Evolutionary conservation across 2,329 filamentous ascomycete genomes (phyloP), one percentile per base, ranked within the genome.

Genomic region (Calonectria pseudoturangicola): DNA sequence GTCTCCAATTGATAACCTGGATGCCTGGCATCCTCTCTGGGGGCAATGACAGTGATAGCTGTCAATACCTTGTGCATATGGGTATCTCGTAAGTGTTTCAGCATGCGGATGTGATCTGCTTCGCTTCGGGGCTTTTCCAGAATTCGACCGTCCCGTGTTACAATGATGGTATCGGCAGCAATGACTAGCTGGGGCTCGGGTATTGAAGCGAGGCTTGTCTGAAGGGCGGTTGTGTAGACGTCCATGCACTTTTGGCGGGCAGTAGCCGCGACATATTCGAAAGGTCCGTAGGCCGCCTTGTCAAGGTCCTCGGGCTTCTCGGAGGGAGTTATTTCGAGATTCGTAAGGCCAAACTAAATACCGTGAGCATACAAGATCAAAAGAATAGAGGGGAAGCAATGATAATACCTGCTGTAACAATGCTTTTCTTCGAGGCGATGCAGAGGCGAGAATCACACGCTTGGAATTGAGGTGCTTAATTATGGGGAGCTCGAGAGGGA

Each of bases 251-350:
- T 99, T 78, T 93, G 91, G 27, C 91, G 91, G 4, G 96, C 96
- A 2, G 97, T 99, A 70, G 93, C 92, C 16, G 96, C 89, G 25
- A 98, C 97, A 86, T 99, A 99, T 86, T 98, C 95, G 83, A 94
- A 94, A 1, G 97, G 95, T 0, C 92, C 91, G 72, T 96, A 90
- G 2, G 85, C 83, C 9, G 86, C 83, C 84, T 98, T 98, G 79
- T 94, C 90, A 68, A 98, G 90, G 86, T 98, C 90, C 86, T 99
- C 97, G 66, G 94, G 93, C 76, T 94, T 92, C 67, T 90, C 92
- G 50, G 95, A 98, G 18, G 97, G 95, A 73, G 93, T 89, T 80
- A 98, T 91, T 85, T 98, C 96, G 81, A 98, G 85, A 81, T 95
- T 93, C 3, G 88, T 90, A 13, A 98, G 90, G 76, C 96, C 95